Evolutionary conservation across 495 filamentous ascomycete species (phyloP), one percentile per base, ranked within the genome.

Genomic region (Penicillium desertorum): DNA sequence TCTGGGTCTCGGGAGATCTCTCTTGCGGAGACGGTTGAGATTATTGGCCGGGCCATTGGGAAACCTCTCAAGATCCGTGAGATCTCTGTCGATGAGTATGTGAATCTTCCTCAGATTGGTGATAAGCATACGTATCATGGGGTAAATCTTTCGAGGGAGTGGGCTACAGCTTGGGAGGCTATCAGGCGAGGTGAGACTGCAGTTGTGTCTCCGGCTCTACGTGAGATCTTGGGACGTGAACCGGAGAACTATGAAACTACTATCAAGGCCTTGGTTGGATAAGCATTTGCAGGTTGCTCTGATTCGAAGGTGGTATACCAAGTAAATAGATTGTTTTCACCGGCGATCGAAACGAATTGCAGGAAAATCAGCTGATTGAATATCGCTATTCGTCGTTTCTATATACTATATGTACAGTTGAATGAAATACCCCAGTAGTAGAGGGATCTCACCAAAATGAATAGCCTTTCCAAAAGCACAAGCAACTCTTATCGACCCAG

Each of bases 91-190:
- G 76, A 77, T 11, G 76, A 80, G 54, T 80, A 76, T 60, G 71
- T 61, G 2, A 19, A 32, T 34, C 62, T 73, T 39, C 63, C 70
- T 19, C 62, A 71, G 53, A 67, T 74, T 41, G 61, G 63, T 22
- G 69, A 71, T 12, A 61, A 51, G 19, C 54, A 60, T 51, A 71
- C 63, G 2, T 73, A 71, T 47, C 65, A 67, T 20, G 61, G 66
- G 1, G 59, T 61, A 1, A 50, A 73, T 46, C 51, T 70, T 9
- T 65, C 65, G 16, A 57, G 46, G 39, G 64, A 67, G 43, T 76
- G 72, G 73, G 58, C 71, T 17, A 78, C 74, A 2, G 73, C 75
- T 10, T 81, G 72, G 69, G 65, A 76, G 42, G 79, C 72, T 11
- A 73, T 82, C 37, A 52, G 59, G 27, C 60, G 55, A 3, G 79